These are phyloP conservation scores for Rhizopogon vesiculosus DNA, from an alignment of 768 basidiomycete genomes.

Conservation along the genomic window DNA sequence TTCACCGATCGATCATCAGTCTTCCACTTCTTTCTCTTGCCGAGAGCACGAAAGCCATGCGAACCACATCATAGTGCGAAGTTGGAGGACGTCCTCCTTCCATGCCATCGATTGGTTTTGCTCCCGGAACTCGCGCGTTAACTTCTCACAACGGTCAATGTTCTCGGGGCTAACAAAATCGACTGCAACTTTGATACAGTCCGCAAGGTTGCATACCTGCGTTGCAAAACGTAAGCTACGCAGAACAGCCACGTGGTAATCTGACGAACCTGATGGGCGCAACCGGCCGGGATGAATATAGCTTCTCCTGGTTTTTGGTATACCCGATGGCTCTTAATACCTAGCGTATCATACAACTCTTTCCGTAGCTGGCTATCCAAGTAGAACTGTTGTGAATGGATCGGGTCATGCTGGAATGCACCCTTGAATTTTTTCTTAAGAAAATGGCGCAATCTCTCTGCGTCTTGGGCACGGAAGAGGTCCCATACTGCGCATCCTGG, in stretches of 20 bases:
- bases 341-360: conserved; percentile 60
- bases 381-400: conserved; percentile 88
- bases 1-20: conserved; percentile 12
- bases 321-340: conserved; percentile 76
- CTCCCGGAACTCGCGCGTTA: conserved; percentile 86
- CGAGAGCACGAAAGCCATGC: conserved; percentile 74
- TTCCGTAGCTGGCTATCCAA: conserved; percentile 65
- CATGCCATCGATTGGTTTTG: conserved; percentile 86
- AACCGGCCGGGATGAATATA: conserved; percentile 93
- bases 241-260: neutral
- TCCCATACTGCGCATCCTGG: conserved; percentile 91
- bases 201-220: conserved; percentile 88
- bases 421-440: conserved; percentile 59
- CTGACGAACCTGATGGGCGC: conserved; percentile 74
- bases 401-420: conserved; percentile 68
- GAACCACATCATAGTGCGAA: conserved; percentile 93
- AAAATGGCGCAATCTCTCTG: conserved; percentile 72
- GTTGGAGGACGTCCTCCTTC: conserved; percentile 92
- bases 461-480: conserved; percentile 78
- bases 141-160: conserved; percentile 75
- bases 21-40: conserved; percentile 39
- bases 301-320: conserved; percentile 93
- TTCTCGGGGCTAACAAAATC: conserved; percentile 97
- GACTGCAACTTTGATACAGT: conserved; percentile 92
- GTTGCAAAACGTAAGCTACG: conserved; percentile 3